Conservation (phyloP, 2,329 filamentous ascomycete genomes). For the Plenodomus tracheiphilus region DNA sequence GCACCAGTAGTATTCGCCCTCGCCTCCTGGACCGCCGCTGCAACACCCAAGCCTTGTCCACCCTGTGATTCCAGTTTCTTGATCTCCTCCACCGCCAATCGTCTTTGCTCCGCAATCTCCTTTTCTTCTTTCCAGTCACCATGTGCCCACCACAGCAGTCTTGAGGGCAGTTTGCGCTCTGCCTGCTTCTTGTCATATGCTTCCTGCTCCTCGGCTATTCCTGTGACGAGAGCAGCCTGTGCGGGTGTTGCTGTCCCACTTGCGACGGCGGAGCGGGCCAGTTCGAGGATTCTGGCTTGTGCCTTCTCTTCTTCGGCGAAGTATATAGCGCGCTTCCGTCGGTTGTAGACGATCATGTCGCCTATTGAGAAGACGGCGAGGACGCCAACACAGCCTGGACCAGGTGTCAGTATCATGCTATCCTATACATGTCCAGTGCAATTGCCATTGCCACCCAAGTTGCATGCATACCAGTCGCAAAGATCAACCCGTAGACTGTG, state of each 20-base stretch:
- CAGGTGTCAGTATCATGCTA: constrained; percentile 8
- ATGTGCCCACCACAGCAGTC: constrained; percentile 41
- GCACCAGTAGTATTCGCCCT: constrained; percentile 21
- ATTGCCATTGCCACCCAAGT: constrained; percentile 13
- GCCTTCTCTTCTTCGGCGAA: constrained; percentile 57
- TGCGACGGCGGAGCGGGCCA: constrained; percentile 49
- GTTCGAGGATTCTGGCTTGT: constrained; percentile 47
- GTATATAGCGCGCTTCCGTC: constrained; percentile 65
- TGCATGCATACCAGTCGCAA: constrained; percentile 58
- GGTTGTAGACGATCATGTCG: constrained; percentile 70
- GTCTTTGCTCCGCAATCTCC: constrained; percentile 39
- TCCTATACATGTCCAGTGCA: background rate
- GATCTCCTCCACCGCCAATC: constrained; percentile 35
- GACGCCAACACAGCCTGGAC: constrained; percentile 60
- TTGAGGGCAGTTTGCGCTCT: constrained; percentile 34
- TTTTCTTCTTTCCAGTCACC: constrained; percentile 46
- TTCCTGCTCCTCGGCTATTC: constrained; percentile 66
- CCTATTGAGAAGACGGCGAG: constrained; percentile 67
- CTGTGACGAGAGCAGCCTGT: constrained; percentile 55
- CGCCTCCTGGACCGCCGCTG: constrained; percentile 40
- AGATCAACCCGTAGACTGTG: constrained; percentile 63
- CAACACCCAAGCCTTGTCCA: constrained; percentile 24
- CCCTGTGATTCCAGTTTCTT: constrained; percentile 31
- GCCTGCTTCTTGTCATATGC: constrained; percentile 45
- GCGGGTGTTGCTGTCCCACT: constrained; percentile 53